These are phyloP conservation scores for Fonsecaea pedrosoi DNA, from an alignment of 2,329 filamentous ascomycete genomes.

Conservation along the genomic window DNA sequence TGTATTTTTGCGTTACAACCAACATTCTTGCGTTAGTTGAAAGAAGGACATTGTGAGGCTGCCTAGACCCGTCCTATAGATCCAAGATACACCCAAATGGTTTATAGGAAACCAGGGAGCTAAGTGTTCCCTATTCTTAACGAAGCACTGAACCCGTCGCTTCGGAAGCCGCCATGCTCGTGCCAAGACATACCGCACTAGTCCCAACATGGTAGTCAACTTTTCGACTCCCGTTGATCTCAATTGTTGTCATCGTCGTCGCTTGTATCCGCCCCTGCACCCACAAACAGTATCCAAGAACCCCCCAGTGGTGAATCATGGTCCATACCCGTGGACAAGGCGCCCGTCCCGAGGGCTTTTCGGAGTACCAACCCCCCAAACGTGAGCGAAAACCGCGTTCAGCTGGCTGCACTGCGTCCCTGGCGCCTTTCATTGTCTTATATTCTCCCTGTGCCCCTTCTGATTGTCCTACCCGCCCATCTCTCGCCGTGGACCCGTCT, in stretches of 20 bases:
- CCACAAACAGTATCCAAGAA: neutral
- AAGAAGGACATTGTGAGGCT: too few species aligned
- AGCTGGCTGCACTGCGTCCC: neutral
- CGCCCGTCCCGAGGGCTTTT: conserved; percentile 34
- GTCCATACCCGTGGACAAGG: conserved; percentile 34
- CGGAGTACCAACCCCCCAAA: conserved; percentile 30
- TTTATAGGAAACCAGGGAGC: too few species aligned
- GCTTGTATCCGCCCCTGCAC: neutral
- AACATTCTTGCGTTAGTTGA: too few species aligned
- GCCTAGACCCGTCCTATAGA: neutral
- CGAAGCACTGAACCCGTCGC: too few species aligned
- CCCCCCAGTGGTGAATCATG: conserved; percentile 16
- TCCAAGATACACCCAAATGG: too few species aligned
- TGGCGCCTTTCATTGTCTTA: neutral
- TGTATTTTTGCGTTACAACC: too few species aligned
- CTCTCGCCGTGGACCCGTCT: neutral
- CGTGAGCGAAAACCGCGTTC: conserved; percentile 30
- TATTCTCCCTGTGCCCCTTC: neutral
- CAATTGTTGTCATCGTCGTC: neutral
- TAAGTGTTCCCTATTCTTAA: neutral
- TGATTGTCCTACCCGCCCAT: neutral
- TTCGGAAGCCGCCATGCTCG: neutral
- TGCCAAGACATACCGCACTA: neutral
- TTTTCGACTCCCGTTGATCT: neutral
- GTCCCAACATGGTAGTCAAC: neutral